A percentile compares a stretch with the other conserved stretches of the same genome.
These are phyloP conservation scores for Gaertneriomyces sp. DNA, from an alignment of 192 early-diverging fungal genomes.

Conservation along the genomic window DNA sequence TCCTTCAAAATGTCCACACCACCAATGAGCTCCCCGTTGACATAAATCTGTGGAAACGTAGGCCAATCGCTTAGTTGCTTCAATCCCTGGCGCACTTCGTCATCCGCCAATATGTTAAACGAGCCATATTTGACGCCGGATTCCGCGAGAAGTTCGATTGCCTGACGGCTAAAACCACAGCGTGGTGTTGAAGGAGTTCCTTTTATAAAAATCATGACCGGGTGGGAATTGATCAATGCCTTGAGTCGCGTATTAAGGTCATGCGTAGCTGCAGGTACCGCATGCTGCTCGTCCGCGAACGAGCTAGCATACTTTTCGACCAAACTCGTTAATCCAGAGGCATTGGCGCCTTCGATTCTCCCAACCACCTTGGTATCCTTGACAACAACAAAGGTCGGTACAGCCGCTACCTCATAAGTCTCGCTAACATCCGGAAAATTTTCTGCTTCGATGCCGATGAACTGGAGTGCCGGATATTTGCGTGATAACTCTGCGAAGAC, in stretches of 20 bases:
- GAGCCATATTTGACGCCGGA: constrained; percentile 73
- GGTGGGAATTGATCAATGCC: constrained; percentile 39
- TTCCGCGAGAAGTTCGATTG: constrained; percentile 74
- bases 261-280: constrained; percentile 25
- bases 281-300: constrained; percentile 1
- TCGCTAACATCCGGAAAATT: constrained; percentile 84
- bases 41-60: constrained; percentile 82
- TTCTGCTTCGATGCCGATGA: constrained; percentile 80
- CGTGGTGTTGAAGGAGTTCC: constrained; percentile 87
- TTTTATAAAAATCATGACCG: constrained; percentile 96
- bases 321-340: constrained; percentile 67
- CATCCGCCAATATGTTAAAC: constrained; percentile 91
- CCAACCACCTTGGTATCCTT: constrained; percentile 70
- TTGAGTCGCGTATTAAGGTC: constrained; percentile 38
- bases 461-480: constrained; percentile 71
- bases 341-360: constrained; percentile 86
- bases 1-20: constrained; percentile 62
- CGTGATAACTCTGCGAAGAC: constrained; percentile 81
- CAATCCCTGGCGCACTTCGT: constrained; percentile 84
- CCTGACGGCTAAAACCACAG: constrained; percentile 87
- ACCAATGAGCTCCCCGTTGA: constrained; percentile 53
- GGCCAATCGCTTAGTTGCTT: constrained; percentile 93
- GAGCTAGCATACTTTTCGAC: constrained; percentile 59
- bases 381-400: constrained; percentile 85
- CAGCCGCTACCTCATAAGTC: constrained; percentile 81